Conservation (phyloP, 2,329 filamentous ascomycete species). For the Thielaviopsis euricoi region DNA sequence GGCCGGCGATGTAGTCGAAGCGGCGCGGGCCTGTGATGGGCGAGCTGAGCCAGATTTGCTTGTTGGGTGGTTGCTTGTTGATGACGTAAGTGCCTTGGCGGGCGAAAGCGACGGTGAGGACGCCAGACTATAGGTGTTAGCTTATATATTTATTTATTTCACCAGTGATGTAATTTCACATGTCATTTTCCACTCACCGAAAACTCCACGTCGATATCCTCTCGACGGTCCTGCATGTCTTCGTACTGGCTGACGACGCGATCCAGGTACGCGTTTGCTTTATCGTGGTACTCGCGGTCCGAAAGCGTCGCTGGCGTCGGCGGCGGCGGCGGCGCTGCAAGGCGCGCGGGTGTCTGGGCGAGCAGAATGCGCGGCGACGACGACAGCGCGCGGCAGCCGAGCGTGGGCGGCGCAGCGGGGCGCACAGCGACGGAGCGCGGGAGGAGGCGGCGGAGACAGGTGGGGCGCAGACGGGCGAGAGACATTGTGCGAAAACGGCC, state of each 20-base stretch:
- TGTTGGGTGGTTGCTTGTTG: conserved; percentile 97
- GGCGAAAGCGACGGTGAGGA: conserved; percentile 59
- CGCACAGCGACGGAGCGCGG: too few species aligned
- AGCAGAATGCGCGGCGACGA: background rate
- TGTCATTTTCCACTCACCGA: too few species aligned
- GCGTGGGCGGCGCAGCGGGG: too few species aligned
- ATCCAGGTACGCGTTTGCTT: conserved; percentile 61
- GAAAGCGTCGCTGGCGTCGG: conserved; percentile 18
- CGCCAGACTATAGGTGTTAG: conserved; percentile 74
- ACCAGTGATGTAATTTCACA: too few species aligned
- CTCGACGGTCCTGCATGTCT: conserved; percentile 51
- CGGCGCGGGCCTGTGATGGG: conserved; percentile 84
- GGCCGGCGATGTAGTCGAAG: conserved; percentile 68
- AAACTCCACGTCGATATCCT: conserved; percentile 77
- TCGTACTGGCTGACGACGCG: conserved; percentile 45
- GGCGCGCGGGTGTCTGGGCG: too few species aligned
- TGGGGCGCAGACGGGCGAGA: too few species aligned
- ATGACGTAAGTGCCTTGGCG: conserved; percentile 71
- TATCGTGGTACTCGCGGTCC: conserved; percentile 56
- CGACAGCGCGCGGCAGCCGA: too few species aligned
- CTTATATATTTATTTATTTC: too few species aligned
- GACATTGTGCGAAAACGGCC: too few species aligned
- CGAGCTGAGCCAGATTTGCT: conserved; percentile 91
- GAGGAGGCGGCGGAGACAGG: too few species aligned
- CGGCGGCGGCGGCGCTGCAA: too few species aligned